Conservation (phyloP, 805 yeast genomes). For the Naumovozyma castellii region DNA sequence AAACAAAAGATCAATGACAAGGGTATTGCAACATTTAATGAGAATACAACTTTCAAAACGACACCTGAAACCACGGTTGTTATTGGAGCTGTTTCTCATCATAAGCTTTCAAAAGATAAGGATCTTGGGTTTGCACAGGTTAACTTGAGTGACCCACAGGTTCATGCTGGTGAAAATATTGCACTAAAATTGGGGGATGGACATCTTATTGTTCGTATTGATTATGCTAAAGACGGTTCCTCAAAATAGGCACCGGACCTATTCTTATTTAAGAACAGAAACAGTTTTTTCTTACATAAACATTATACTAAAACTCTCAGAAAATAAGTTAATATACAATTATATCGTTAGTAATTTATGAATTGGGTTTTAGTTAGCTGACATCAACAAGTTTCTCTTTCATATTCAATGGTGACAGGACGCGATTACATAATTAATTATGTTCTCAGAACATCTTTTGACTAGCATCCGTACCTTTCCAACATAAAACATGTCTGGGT, state of each 20-base stretch:
- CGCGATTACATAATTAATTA: no score
- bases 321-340: no score
- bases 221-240: conserved; percentile 11
- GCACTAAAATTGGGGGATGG: conserved; percentile 26
- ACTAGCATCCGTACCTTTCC: no score
- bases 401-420: no score
- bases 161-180: conserved; percentile 24
- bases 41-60: conserved; percentile 58
- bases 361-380: no score
- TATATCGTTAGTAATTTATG: no score
- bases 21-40: conserved; percentile 48
- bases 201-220: conserved; percentile 21
- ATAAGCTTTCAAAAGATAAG: conserved; percentile 60
- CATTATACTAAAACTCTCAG: not conserved
- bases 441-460: no score
- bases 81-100: conserved; percentile 56
- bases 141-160: conserved; percentile 36
- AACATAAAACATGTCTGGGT: no score
- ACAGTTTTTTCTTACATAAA: not conserved
- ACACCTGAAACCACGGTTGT: conserved; percentile 49
- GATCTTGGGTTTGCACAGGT: conserved; percentile 54
- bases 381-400: no score
- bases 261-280: no score
- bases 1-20: conserved; percentile 39
- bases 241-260: not conserved